Base-by-base conservation (phyloP, 176 grass and related monocot species). In the Themeda triandra region DNA sequence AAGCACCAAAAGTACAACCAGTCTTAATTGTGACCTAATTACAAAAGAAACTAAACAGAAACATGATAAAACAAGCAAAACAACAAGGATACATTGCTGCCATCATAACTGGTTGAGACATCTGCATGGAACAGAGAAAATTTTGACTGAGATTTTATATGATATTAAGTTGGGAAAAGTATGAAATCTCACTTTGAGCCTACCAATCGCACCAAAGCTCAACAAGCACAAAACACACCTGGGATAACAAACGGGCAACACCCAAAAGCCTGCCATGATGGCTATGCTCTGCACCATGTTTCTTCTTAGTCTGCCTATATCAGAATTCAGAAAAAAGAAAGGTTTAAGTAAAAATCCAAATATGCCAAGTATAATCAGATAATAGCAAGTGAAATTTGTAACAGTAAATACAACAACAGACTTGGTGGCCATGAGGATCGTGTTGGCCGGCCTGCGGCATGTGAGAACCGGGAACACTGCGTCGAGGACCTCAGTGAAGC, bases 71-170 rank as follows among this genome's bases (percentile, higher is more conserved):
- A 9, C 2, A 66, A 53, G 56, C 24, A 66, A 13, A 35, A 29
- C 48, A n/a, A 11, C 54, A 90, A 95, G 93, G 93, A 98, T 98
- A 98, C 96, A 86, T 85, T 77, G 91, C 96, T 63, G 78, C 93
- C 80, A 82, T 96, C 23, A 96, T 90, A 83, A 98, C 84, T 80
- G 93, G 93, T 91, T 96, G 93, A 48, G 70, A 39, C 83, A 95
- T 95, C 96, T 98, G 91, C 86, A 85, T 8, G 71, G 69, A 69
- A 87, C 40, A 40, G 21, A n/a, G n/a, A 76, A 49, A 9, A 36
- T 51, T 27, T 54, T 81, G 10, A 49, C 41, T 67, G 13, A 80
- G 44, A 53, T 53, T 51, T 21, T 29, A 35, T 11, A 51, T 3
- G 68, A 42, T 71, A 42, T n/a, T 4, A 42, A 42, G 23, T 42